Evolutionary conservation across 768 basidiomycete genomes (phyloP).

Genomic region (Panaeolus cyanescens): DNA sequence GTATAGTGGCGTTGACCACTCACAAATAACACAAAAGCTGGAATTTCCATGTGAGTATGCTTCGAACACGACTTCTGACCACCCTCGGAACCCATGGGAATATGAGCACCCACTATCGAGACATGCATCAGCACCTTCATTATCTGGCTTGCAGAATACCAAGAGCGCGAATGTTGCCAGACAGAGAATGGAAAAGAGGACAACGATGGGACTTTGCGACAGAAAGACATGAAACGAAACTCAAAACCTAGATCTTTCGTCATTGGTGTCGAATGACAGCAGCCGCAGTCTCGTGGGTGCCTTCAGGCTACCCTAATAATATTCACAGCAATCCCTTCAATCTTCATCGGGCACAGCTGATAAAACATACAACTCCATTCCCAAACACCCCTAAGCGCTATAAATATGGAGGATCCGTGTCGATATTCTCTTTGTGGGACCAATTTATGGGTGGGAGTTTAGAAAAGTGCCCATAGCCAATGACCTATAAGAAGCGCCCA

Average conservation of each 20-base stretch:
- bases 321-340: not conserved
- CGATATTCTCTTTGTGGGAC: not conserved
- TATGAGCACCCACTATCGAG: slow-evolving; percentile 12
- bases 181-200: not conserved
- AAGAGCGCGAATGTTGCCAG: not conserved
- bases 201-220: not conserved
- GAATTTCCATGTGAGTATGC: slow-evolving; percentile 15
- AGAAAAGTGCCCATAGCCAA: not conserved
- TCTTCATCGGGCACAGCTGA: not conserved
- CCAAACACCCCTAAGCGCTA: not conserved
- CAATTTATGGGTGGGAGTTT: not conserved
- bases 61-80: slow-evolving; percentile 12
- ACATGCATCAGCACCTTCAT: not conserved
- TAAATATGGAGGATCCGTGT: not conserved
- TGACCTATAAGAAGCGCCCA: slow-evolving; percentile 14
- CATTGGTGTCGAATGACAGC: not conserved
- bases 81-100: slow-evolving; percentile 30
- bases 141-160: not conserved
- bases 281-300: slow-evolving; percentile 1
- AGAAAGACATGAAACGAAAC: not conserved
- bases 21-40: slow-evolving; percentile 23
- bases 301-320: not conserved
- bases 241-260: not conserved
- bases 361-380: not conserved
- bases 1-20: slow-evolving; percentile 35